These are phyloP conservation scores for Pestalotiopsis fici DNA, from an alignment of 2,329 filamentous ascomycete genomes.

Conservation along the genomic window DNA sequence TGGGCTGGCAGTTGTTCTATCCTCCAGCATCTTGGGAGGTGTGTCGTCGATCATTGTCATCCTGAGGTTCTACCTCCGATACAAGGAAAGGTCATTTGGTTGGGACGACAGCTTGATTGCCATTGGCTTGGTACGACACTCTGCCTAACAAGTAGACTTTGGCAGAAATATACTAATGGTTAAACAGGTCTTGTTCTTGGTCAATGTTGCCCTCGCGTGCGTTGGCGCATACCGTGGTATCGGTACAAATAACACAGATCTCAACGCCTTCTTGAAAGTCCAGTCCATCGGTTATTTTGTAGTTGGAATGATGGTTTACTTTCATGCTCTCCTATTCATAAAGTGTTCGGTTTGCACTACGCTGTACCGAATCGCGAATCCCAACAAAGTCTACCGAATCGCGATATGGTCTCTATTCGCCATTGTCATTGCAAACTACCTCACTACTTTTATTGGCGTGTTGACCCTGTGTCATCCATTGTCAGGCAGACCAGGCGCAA, in stretches of 20 bases:
- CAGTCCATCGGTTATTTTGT: constrained; percentile 22
- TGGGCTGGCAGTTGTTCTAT: constrained; percentile 9
- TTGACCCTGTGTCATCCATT: constrained; percentile 34
- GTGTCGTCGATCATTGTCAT: constrained; percentile 13
- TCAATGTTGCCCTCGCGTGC: constrained; percentile 11
- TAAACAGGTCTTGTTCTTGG: not conserved
- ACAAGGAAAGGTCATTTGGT: constrained; percentile 11
- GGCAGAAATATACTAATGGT: not conserved
- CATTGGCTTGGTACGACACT: constrained; percentile 10
- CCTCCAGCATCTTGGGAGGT: constrained; percentile 12
- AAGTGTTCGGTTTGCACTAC: constrained; percentile 37
- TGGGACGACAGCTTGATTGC: constrained; percentile 15
- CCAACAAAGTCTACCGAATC: constrained; percentile 18
- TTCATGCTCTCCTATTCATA: constrained; percentile 21
- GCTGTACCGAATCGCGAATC: constrained; percentile 32
- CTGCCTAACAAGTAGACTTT: not conserved
- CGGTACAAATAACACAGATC: constrained; percentile 19
- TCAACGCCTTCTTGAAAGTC: constrained; percentile 20
- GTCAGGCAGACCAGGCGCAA: constrained; percentile 25
- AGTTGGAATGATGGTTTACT: constrained; percentile 28
- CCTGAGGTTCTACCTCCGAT: constrained; percentile 9
- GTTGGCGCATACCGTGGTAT: constrained; percentile 19
- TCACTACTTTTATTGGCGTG: constrained; percentile 30
- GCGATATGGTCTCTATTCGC: constrained; percentile 19
- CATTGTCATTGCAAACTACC: constrained; percentile 24